These are phyloP conservation scores for Geotrichum ghanense DNA, from an alignment of 805 yeast species.

Conservation along the genomic window DNA sequence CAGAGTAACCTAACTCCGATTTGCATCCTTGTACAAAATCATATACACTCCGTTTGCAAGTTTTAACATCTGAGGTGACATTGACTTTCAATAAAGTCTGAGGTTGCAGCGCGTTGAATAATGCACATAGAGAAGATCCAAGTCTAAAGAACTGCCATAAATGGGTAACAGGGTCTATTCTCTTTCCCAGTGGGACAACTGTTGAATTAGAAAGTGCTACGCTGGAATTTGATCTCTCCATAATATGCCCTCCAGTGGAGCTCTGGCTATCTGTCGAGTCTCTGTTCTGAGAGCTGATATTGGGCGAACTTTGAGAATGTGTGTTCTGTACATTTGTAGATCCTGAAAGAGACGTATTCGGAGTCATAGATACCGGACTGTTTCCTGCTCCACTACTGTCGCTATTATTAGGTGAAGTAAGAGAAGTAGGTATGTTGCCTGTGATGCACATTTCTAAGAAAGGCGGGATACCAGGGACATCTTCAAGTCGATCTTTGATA, in stretches of 20 bases:
- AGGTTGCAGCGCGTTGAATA: constrained; percentile 62
- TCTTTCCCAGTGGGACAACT: constrained; percentile 56
- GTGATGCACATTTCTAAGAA: constrained; percentile 11
- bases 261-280: constrained; percentile 58
- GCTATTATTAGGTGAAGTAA: constrained; percentile 1
- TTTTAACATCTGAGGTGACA: constrained; percentile 68
- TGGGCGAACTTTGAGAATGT: constrained; percentile 43
- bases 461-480: constrained; percentile 15
- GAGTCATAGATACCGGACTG: constrained; percentile 6
- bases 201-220: constrained; percentile 40
- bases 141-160: constrained; percentile 80
- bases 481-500: constrained; percentile 14
- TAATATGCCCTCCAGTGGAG: constrained; percentile 44
- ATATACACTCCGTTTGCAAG: constrained; percentile 81
- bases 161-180: constrained; percentile 86
- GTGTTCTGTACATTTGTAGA: constrained; percentile 13
- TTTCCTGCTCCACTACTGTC: constrained; percentile 9
- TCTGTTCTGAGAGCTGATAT: constrained; percentile 43
- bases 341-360: constrained; percentile 11
- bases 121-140: constrained; percentile 82
- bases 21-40: constrained; percentile 84
- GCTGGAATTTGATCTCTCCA: constrained; percentile 17
- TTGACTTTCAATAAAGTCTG: constrained; percentile 34
- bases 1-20: constrained; percentile 58
- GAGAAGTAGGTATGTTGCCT: constrained; percentile 1